Percentiles rank a stretch among this genome's conserved stretches.
These are phyloP conservation scores for Penicillium brevicompactum DNA, from an alignment of 2,329 filamentous ascomycete genomes.

Conservation along the genomic window DNA sequence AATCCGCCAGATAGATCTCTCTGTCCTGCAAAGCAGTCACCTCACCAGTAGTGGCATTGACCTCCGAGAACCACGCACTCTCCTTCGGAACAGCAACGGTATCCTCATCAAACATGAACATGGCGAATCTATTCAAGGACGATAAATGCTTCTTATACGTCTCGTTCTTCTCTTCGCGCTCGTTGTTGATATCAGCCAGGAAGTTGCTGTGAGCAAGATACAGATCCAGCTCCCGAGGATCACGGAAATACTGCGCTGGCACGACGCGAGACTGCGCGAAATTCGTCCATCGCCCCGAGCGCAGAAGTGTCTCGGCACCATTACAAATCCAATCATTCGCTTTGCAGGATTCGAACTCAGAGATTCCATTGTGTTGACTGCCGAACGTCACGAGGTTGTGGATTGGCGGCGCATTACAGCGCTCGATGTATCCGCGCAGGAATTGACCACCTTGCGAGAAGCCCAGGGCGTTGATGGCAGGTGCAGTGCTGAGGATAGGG, in stretches of 20 bases:
- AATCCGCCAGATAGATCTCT: conserved; percentile 82
- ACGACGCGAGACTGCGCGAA: conserved; percentile 80
- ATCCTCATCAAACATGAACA: conserved; percentile 90
- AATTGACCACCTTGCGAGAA: conserved; percentile 97
- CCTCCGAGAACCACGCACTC: conserved; percentile 86
- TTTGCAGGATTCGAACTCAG: conserved; percentile 75
- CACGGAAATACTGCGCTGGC: conserved; percentile 92
- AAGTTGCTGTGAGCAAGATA: conserved; percentile 86
- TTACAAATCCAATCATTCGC: conserved; percentile 76
- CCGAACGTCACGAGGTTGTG: conserved; percentile 84
- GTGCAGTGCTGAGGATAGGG: conserved; percentile 77
- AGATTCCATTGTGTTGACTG: conserved; percentile 89
- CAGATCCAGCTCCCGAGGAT: conserved; percentile 65
- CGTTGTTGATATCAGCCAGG: conserved; percentile 95
- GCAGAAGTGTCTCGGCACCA: conserved; percentile 74
- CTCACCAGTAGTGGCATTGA: conserved; percentile 66
- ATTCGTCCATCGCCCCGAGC: conserved; percentile 75
- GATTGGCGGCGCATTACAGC: conserved; percentile 76
- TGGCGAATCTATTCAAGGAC: conserved; percentile 73
- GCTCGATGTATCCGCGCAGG: conserved; percentile 85
- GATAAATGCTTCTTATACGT: conserved; percentile 73
- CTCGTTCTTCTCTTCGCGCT: conserved; percentile 72
- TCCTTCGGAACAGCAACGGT: conserved; percentile 86
- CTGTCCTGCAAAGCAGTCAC: conserved; percentile 69
- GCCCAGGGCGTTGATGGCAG: conserved; percentile 84